Percentiles rank a stretch among this genome's conserved stretches.
phyloP scores from a whole-genome alignment of 441 rosid genomes.

The Erodium trifolium region DNA sequence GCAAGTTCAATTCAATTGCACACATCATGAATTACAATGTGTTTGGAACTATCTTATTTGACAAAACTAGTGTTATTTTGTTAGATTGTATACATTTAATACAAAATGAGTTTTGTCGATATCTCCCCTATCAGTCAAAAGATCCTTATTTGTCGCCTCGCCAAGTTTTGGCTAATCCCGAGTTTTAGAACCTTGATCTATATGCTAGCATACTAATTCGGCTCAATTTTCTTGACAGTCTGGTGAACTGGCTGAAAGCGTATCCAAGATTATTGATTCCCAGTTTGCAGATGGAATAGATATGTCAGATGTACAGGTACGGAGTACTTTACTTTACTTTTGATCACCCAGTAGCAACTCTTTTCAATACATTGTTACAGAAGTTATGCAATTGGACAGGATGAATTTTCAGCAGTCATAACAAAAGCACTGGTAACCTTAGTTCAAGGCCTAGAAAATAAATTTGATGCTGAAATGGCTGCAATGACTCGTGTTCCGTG shows the following conservation, averaged over 20 bases:
- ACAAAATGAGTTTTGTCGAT: too few species aligned
- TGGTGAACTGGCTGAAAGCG: conserved; percentile 94
- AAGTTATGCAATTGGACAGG: conserved; percentile 44
- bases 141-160: too few species aligned
- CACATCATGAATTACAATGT: too few species aligned
- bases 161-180: too few species aligned
- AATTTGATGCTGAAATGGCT: conserved; percentile 95
- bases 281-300: conserved; percentile 77
- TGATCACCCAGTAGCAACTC: conserved; percentile 17
- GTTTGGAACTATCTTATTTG: too few species aligned
- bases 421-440: conserved; percentile 81
- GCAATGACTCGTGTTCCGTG: conserved; percentile 95
- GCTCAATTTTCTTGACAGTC: conserved; percentile 45
- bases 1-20: too few species aligned
- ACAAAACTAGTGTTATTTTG: too few species aligned
- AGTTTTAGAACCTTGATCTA: too few species aligned
- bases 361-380: conserved; percentile 20
- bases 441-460: conserved; percentile 92
- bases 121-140: too few species aligned
- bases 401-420: conserved; percentile 92
- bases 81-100: too few species aligned
- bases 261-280: conserved; percentile 84
- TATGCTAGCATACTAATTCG: not conserved
- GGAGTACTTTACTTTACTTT: conserved; percentile 3
- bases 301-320: conserved; percentile 87